Evolutionary conservation across 225 moss, liverwort and hornwort species (phyloP).

Genomic region (Pseudisothecium myosuroides): DNA sequence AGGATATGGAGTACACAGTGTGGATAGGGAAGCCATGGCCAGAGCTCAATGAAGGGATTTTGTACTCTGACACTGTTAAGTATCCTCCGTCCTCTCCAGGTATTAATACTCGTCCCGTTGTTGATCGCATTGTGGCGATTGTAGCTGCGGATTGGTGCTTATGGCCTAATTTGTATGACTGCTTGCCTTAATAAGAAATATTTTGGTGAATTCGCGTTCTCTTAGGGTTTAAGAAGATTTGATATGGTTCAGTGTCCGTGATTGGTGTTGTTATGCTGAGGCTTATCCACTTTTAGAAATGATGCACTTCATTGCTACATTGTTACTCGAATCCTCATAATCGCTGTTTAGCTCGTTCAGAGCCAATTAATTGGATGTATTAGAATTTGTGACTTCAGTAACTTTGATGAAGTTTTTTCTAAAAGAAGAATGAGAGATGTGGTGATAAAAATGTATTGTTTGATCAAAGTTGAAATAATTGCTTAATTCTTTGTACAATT

Average conservation of each 20-base stretch:
- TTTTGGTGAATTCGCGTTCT: neutral
- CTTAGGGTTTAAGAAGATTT: neutral
- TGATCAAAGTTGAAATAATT: neutral
- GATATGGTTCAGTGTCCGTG: neutral
- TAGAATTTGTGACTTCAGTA: neutral
- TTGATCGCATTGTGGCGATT: neutral
- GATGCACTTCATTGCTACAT: neutral
- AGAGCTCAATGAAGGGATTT: conserved; percentile 66
- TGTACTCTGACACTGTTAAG: conserved; percentile 45
- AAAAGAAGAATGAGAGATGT: neutral
- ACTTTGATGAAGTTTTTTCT: neutral
- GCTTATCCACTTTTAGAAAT: neutral
- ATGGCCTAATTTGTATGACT: neutral
- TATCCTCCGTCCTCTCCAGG: neutral
- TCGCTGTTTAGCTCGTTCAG: neutral
- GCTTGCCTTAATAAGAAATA: neutral
- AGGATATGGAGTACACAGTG: conserved; percentile 14
- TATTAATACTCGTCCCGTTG: neutral
- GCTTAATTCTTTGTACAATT: neutral
- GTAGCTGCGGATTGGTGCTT: neutral
- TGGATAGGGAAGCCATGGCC: conserved; percentile 79
- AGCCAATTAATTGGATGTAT: neutral
- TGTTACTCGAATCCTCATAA: neutral
- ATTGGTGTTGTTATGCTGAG: neutral
- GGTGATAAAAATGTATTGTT: neutral